A percentile compares a stretch with the other conserved stretches of the same genome.
Conservation (phyloP, 345 rosid species). For the Ceriops decandra region DNA sequence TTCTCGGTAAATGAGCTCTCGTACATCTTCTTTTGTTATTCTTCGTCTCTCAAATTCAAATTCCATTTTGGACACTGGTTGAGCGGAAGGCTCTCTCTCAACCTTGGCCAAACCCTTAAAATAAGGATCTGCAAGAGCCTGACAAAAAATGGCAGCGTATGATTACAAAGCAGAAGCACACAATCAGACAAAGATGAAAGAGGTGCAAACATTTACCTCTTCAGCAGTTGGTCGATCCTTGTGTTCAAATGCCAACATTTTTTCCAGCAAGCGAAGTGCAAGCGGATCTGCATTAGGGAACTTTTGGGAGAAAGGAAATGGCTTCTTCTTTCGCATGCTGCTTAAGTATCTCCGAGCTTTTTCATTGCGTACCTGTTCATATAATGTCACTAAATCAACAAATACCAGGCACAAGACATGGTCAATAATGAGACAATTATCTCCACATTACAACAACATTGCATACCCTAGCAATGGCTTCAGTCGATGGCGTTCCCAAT, state of each 20-base stretch:
- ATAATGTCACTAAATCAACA: conserved; percentile 23
- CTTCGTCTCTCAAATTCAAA: conserved; percentile 96
- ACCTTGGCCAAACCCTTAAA: conserved; percentile 87
- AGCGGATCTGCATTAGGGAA: conserved; percentile 92
- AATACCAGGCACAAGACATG: neutral
- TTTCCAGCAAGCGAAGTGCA: conserved; percentile 81
- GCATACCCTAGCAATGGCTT: conserved; percentile 88
- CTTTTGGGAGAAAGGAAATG: conserved; percentile 74
- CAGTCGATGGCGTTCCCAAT: conserved; percentile 87
- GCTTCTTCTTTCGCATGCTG: conserved; percentile 92
- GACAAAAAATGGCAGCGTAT: conserved; percentile 20
- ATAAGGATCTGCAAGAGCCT: conserved; percentile 97
- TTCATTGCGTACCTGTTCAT: conserved; percentile 83
- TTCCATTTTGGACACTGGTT: conserved; percentile 93
- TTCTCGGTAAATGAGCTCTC: conserved; percentile 90
- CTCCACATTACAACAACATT: conserved; percentile 6
- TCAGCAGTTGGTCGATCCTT: conserved; percentile 88
- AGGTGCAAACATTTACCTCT: conserved; percentile 46
- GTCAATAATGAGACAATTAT: conserved; percentile 5
- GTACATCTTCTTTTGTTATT: conserved; percentile 89
- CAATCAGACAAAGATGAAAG: neutral
- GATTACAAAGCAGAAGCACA: conserved; percentile 17
- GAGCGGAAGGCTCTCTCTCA: conserved; percentile 95
- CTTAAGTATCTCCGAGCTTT: conserved; percentile 92
- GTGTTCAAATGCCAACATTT: conserved; percentile 93